Evolutionary conservation across 345 rosid genomes (phyloP), one percentile per base, ranked within the genome.

Genomic region (Lepidium didymum): DNA sequence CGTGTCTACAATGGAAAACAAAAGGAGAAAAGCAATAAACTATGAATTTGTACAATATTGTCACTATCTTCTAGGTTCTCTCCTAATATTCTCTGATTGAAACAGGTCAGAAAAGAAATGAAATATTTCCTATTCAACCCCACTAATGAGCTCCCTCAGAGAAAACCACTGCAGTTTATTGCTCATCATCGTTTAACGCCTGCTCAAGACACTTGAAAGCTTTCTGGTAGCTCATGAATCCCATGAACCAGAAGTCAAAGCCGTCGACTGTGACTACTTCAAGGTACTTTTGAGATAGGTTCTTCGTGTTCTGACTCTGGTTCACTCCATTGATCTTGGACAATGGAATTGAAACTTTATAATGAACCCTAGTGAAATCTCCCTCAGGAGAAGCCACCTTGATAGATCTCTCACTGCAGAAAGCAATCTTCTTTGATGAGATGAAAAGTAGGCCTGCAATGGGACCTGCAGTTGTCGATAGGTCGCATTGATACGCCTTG

Each of bases 211-310:
- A 61, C 50, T 79, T 81, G 72, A 83, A 77, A 61, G 96, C 85
- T 75, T 85, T 92, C 72, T 85, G 83, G 61, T 83, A 76, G 64
- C 86, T 90, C 31, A 81, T 54, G 80, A 93, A 90, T 0, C 98
- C 97, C 90, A 90, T 87, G 52, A 90, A 88, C 97, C 97, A 90
- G 85, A 93, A 93, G 52, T 93, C 94, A 44, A 84, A 90, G 65
- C 47, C 67, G 63, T 93, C 96, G 1, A 77, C 82, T 0, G 96
- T 93, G 8, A 79, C 81, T 21, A 90, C 61, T 73, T 92, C 86
- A 18, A 86, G 71, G 74, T 82, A 87, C 81, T 92, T 88, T 33
- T 87, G 79, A 7, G 91, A 82, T 49, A 93, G 91, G 33, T 77
- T 85, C 86, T 87, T 78, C 46, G 53, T 74, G 69, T 86, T 84